Conservation (phyloP, 139 green algal species). For the Chlorella sp. region DNA sequence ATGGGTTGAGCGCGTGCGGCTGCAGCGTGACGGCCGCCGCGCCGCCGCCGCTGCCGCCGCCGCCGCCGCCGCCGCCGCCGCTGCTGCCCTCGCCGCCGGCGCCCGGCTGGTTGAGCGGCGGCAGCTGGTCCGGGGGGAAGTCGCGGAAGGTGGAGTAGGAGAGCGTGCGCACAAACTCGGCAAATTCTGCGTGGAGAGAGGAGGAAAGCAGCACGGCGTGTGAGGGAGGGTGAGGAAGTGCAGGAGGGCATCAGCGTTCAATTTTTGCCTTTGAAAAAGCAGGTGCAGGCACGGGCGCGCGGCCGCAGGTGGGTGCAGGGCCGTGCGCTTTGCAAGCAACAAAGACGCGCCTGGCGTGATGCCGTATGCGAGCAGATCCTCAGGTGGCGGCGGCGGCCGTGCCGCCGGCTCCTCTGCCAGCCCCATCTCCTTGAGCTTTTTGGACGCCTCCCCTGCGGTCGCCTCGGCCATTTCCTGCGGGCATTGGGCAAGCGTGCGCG, state of each 20-base stretch:
- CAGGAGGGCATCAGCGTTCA: no score
- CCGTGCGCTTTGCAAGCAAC: no score
- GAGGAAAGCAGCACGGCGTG: no score
- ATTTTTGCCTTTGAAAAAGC: no score
- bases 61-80: background rate
- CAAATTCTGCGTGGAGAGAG: no score
- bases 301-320: no score
- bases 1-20: slow-evolving; percentile 53
- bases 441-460: slow-evolving; percentile 35
- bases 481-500: background rate
- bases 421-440: slow-evolving; percentile 31
- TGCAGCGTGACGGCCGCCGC: background rate
- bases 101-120: background rate
- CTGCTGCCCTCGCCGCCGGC: no score
- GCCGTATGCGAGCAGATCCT: slow-evolving; percentile 48
- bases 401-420: background rate
- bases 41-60: background rate
- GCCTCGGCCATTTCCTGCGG: slow-evolving; percentile 37
- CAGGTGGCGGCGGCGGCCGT: background rate
- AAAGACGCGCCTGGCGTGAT: no score
- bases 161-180: slow-evolving; percentile 54
- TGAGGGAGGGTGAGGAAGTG: no score
- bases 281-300: no score
- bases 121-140: slow-evolving; percentile 48
- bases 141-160: slow-evolving; percentile 55